phyloP scores from a whole-genome alignment of 306 rosid genomes.

The Rubus parviflorus region DNA sequence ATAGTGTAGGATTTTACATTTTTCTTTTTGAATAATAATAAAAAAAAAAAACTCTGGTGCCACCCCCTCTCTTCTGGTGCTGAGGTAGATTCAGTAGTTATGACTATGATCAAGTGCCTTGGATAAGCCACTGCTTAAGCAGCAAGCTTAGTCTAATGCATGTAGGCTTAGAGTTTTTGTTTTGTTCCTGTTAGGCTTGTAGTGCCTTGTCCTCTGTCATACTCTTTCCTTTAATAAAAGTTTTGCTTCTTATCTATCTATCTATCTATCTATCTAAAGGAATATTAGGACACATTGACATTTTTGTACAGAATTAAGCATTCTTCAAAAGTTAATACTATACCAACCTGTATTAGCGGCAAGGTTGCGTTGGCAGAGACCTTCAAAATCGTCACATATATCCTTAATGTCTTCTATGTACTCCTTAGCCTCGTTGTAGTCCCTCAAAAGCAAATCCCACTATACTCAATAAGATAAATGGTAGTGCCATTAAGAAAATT shows the following conservation, averaged over 20 bases:
- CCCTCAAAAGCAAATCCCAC: slow-evolving; percentile 83
- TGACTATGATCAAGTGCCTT: background rate
- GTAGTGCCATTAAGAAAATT: slow-evolving; percentile 28
- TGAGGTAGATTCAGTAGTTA: background rate
- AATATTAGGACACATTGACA: background rate
- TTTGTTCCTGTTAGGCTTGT: background rate
- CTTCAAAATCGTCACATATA: slow-evolving; percentile 85
- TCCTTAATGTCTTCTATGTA: slow-evolving; percentile 92
- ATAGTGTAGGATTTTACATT: no score
- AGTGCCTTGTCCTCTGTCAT: background rate
- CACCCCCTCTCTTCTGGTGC: background rate
- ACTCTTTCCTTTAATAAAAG: background rate
- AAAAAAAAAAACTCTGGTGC: background rate
- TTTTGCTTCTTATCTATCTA: background rate
- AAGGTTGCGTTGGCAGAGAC: slow-evolving; percentile 95
- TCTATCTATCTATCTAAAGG: background rate
- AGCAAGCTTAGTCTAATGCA: background rate
- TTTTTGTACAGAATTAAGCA: background rate
- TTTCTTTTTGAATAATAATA: background rate
- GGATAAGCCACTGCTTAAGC: background rate
- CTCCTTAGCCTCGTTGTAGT: slow-evolving; percentile 86
- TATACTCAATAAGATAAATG: slow-evolving; percentile 28
- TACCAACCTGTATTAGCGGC: slow-evolving; percentile 74
- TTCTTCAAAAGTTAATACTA: background rate
- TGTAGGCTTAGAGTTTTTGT: slow-evolving; percentile 6